These are phyloP conservation scores for Aspergillus felis DNA, from an alignment of 2,329 filamentous ascomycete species.

Conservation along the genomic window DNA sequence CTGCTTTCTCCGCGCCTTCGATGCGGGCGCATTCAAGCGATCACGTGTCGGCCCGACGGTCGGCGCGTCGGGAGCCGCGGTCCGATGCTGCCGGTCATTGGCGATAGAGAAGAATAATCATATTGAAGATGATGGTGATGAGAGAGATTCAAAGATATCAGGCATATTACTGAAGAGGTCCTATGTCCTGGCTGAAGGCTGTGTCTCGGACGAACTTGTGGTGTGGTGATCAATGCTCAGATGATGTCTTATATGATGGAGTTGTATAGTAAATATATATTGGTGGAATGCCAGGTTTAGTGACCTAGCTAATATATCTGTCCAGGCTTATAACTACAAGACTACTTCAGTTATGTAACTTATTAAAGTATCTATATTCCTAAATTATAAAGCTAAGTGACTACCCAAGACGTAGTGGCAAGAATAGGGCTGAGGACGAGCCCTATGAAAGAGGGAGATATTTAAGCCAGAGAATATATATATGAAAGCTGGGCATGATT, in stretches of 20 bases:
- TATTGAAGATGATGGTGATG: neutral
- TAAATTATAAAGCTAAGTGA: too few relatives aligned
- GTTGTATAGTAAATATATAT: too few relatives aligned
- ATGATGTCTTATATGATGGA: neutral
- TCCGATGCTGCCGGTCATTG: conserved; percentile 11
- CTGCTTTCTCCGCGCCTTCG: neutral
- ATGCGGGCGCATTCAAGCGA: neutral
- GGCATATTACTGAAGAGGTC: neutral
- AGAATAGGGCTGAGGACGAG: too few relatives aligned
- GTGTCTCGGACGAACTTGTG: neutral
- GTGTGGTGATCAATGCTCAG: neutral
- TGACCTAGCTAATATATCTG: too few relatives aligned
- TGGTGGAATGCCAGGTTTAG: too few relatives aligned
- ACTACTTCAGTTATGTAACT: too few relatives aligned
- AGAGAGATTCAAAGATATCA: neutral
- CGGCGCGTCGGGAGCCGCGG: conserved; percentile 15
- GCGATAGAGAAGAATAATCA: neutral
- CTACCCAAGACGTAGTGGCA: too few relatives aligned
- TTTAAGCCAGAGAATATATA: too few relatives aligned
- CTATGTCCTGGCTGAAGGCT: neutral
- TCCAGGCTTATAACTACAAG: too few relatives aligned
- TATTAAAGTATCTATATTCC: too few relatives aligned
- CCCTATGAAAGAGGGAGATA: too few relatives aligned
- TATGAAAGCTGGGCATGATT: too few relatives aligned
- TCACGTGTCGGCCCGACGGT: conserved; percentile 30